Evolutionary conservation across 345 rosid species (phyloP).

Genomic region (Gossypium herbaceum): DNA sequence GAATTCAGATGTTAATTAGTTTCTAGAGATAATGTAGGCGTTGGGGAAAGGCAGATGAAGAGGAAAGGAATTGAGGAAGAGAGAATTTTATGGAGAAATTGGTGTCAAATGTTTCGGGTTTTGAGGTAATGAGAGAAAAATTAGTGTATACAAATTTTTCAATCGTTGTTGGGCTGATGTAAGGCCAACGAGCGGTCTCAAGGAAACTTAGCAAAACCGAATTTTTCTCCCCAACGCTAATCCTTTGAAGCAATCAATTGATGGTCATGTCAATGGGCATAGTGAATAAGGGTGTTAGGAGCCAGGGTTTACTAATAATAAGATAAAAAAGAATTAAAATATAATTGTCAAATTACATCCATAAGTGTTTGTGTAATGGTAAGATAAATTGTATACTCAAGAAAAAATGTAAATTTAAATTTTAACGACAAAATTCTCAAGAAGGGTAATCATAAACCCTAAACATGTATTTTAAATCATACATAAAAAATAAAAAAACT

Average conservation of each 20-base stretch:
- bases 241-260: neutral
- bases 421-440: no score
- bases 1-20: neutral
- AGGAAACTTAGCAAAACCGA: neutral
- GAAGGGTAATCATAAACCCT: no score
- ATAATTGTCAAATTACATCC: no score
- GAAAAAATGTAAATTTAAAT: no score
- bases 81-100: constrained; percentile 2
- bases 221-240: neutral
- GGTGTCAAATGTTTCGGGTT: neutral
- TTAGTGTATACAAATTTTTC: neutral
- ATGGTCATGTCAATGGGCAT: no score
- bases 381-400: no score
- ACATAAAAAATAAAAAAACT: no score
- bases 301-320: no score
- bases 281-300: no score
- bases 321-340: no score
- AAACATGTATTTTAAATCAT: no score
- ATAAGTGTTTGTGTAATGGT: no score
- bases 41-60: neutral
- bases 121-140: neutral
- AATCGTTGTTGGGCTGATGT: neutral
- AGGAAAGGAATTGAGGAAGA: neutral
- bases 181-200: neutral
- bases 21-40: neutral